Base-by-base conservation (phyloP, 176 grass and related monocot species). In the Secale cereale region DNA sequence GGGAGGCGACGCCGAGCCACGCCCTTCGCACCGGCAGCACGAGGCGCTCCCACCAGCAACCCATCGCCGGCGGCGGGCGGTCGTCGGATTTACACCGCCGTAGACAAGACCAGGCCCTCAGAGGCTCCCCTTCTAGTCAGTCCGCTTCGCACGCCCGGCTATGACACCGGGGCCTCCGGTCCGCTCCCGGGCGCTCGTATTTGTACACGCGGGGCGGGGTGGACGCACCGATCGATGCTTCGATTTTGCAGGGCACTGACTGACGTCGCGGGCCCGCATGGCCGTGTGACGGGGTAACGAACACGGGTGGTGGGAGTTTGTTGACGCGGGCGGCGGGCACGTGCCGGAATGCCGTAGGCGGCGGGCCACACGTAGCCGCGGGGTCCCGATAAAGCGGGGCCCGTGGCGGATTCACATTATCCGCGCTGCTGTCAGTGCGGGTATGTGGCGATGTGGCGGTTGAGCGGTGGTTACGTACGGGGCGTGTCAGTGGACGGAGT, bases 1-100 rank as follows among this genome's bases (percentile, higher is more conserved):
- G 91, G 39, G 86, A 74, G 85, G 93, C 83, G 81, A 98, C 93
- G 74, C 96, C 93, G 74, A 86, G 87, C 93, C 93, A 98, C 27
- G 74, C 91, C 57, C 93, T 61, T 45, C 93, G 37, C 89, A 92
- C 82, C 61, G 96, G 96, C 23, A 95, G 92, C 45, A 90, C 88
- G 48, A 95, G 81, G 31, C 87, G 87, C 35, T 95, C 88, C 96
- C 96, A 98, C 96, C 93, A 92, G 35, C 32, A 85, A 3, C 81
- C 73, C 88, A 88, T 92, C 78, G 69, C 30, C 45, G 65, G 40
- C 25, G 41, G 23, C 76, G 78, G 8, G 23, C 35, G 10, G 26
- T 9, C 59, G 20, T 61, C 54, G 30, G 56, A 15, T 1, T 3
- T 33, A 1, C 10, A 3, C 20, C 52, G 29, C 20, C 3, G 79